phyloP scores from a whole-genome alignment of 164 flowering plant species.

The Hamamelis virginiana region DNA sequence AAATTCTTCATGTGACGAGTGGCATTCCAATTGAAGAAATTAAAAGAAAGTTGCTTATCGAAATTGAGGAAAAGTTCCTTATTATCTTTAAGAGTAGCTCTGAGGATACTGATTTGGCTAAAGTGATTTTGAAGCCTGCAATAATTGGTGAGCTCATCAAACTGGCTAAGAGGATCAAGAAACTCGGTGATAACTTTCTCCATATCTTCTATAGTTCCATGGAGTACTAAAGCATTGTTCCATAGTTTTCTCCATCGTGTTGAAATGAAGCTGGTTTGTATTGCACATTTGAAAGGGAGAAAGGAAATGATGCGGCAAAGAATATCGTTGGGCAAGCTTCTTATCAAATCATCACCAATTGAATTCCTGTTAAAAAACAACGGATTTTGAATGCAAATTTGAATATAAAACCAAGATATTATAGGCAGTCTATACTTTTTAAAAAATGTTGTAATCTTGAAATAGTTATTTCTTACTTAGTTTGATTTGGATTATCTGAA shows the following conservation, averaged over 20 bases:
- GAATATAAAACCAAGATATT: too few species aligned
- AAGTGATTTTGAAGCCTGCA: not conserved
- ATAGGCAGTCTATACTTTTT: too few species aligned
- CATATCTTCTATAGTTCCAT: constrained; percentile 1
- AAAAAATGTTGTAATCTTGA: too few species aligned
- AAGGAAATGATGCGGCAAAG: too few species aligned
- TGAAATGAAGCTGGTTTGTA: constrained; percentile 4
- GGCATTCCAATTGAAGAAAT: too few species aligned
- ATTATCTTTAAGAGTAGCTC: not conserved
- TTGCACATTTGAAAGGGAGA: constrained; percentile 1
- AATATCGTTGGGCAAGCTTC: constrained; percentile 1
- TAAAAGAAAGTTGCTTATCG: too few species aligned
- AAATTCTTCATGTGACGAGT: not conserved
- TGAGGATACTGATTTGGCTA: not conserved
- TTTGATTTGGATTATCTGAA: too few species aligned
- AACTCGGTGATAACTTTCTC: not conserved
- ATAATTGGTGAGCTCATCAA: not conserved
- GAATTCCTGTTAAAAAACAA: too few species aligned
- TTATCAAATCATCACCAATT: constrained; percentile 11
- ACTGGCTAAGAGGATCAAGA: not conserved
- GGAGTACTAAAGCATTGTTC: not conserved
- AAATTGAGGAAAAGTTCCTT: constrained; percentile 1
- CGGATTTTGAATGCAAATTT: too few species aligned
- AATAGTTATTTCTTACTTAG: too few species aligned
- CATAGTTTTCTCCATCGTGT: constrained; percentile 3